Base-by-base conservation (phyloP, 1,139 yeast genomes). In the Magnusiomyces ingens region DNA sequence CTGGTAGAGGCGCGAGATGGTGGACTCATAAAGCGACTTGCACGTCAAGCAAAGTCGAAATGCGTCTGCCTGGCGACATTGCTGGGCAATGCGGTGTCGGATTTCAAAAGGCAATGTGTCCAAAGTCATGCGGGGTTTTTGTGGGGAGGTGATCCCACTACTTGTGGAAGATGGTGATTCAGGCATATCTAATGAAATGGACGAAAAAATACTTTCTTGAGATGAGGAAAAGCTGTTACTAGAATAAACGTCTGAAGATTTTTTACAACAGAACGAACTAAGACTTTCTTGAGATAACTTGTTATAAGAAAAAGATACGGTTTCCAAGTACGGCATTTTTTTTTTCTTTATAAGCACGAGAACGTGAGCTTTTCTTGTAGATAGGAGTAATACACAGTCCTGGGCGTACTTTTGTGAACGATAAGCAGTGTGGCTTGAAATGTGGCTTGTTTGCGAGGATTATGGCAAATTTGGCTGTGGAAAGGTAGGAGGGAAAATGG, bases 91-190 rank as follows among this genome's bases (percentile, higher is more conserved):
- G 13, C 53, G 50, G 40, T 51, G 55, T 21, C 63, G 51, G 6
- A 62, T 50, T 43, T 62, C 65, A 42, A 55, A 76, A 70, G 81
- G 76, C 72, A 70, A 74, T 71, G 62, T 77, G 35, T 42, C 48
- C 45, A 50, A 35, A 12, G 52, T 43, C 22, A 17, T 43, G 45
- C 19, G 45, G 17, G 19, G 35, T 11, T n/a, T 10, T 17, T 21
- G 13, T 6, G 35, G 17, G 22, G 22, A 43, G 22, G 22, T 19
- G 45, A n/a, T n/a, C 18, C 15, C 21, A 4, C 11, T 11, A 5
- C 4, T 3, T 3, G 29, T 5, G 15, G n/a, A 43, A 21, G 19
- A 13, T 11, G 35, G n/a, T 17, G 19, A 5, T 21, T 12, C 17
- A 3, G n/a, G n/a, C 19, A 17, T 22, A 13, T 11, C 17, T 6